These are phyloP conservation scores for Elaeis guineensis DNA, from an alignment of 176 grass and related monocot genomes.

Conservation along the genomic window DNA sequence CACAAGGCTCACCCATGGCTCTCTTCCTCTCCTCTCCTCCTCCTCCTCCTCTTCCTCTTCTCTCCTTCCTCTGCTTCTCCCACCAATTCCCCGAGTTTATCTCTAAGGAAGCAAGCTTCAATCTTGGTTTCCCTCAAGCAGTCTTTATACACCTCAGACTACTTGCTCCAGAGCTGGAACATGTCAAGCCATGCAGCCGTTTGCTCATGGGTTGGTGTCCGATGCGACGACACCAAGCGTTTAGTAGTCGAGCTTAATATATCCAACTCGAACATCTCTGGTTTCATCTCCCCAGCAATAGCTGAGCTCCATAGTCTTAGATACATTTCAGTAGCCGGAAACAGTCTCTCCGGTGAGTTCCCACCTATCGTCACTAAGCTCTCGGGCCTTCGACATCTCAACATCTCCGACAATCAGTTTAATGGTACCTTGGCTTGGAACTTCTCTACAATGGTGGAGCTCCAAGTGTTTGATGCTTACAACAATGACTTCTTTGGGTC, in stretches of 20 bases:
- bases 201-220: conserved; percentile 52
- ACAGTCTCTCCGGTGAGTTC: conserved; percentile 27
- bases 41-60: conserved; percentile 15
- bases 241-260: conserved; percentile 49
- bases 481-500: conserved; percentile 56
- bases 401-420: conserved; percentile 81
- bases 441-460: conserved; percentile 23
- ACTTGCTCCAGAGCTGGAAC: conserved; percentile 31
- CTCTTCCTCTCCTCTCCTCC: conserved; percentile 13
- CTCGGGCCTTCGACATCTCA: conserved; percentile 32
- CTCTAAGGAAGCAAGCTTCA: conserved; percentile 32
- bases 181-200: conserved; percentile 29
- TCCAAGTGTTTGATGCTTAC: conserved; percentile 58
- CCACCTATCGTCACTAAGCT: conserved; percentile 25
- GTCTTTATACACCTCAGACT: conserved; percentile 23
- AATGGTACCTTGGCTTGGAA: conserved; percentile 41
- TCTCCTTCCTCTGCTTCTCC: not conserved
- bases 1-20: too few relatives aligned
- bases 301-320: conserved; percentile 17
- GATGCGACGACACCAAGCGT: conserved; percentile 20
- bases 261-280: conserved; percentile 50
- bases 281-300: conserved; percentile 30
- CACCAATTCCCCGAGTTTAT: conserved; percentile 1
- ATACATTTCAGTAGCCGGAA: conserved; percentile 34
- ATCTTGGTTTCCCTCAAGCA: conserved; percentile 41